These are phyloP conservation scores for Blastocystis sp. DNA, from an alignment of 352 stramenopile species.

Conservation along the genomic window DNA sequence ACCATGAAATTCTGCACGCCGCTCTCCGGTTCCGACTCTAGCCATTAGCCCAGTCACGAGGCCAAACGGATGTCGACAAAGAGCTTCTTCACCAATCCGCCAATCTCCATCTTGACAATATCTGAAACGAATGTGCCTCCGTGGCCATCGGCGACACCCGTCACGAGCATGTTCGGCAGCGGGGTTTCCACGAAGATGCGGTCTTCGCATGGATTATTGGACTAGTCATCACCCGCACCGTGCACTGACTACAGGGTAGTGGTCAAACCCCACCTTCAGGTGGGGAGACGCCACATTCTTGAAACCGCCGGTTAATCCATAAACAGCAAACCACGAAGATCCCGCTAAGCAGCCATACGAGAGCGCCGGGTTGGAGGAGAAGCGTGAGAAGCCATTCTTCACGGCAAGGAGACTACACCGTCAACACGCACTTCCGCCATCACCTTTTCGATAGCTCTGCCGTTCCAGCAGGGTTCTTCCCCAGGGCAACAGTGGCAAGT, in stretches of 20 bases:
- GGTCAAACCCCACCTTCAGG: conserved; percentile 34
- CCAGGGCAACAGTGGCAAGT: no score
- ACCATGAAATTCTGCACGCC: conserved; percentile 17
- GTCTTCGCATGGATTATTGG: conserved; percentile 59
- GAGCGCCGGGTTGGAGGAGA: not conserved
- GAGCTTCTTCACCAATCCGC: conserved; percentile 32
- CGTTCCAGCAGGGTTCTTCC: no score
- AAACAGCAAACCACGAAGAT: conserved; percentile 27
- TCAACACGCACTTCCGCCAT: not conserved
- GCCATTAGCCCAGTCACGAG: not conserved
- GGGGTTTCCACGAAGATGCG: conserved; percentile 46
- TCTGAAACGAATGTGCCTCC: conserved; percentile 57
- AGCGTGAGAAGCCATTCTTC: not conserved
- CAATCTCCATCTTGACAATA: conserved; percentile 58
- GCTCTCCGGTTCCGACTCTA: not conserved
- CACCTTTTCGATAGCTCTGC: no score
- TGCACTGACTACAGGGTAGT: conserved; percentile 19
- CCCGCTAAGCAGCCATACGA: conserved; percentile 8
- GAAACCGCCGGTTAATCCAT: conserved; percentile 37
- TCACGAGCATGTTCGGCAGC: conserved; percentile 14
- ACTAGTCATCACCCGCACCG: conserved; percentile 6
- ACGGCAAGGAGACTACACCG: not conserved
- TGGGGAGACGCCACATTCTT: not conserved
- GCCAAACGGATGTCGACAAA: conserved; percentile 17
- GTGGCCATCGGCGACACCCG: conserved; percentile 42